Conservation (phyloP, 1,284 basidiomycete species). For the Ceratobasidium sp. region DNA sequence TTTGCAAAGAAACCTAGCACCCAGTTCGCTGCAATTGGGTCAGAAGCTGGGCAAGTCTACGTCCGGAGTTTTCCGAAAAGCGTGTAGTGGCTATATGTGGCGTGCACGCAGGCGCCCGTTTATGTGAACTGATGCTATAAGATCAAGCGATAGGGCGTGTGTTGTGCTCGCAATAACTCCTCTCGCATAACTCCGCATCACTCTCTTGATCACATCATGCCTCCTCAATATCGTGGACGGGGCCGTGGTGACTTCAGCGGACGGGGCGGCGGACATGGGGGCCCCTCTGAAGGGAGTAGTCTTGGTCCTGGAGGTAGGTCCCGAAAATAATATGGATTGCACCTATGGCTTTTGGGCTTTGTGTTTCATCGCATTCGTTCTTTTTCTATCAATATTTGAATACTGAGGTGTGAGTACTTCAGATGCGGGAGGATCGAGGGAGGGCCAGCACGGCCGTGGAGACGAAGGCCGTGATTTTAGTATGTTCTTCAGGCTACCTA, state of each 20-base stretch:
- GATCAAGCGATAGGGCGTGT: not conserved
- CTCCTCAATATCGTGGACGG: constrained; percentile 1
- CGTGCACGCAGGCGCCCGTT: too few species aligned
- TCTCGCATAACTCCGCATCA: too few species aligned
- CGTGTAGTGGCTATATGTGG: too few species aligned
- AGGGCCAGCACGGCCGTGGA: not conserved
- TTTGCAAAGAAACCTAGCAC: too few species aligned
- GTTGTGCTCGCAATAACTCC: too few species aligned
- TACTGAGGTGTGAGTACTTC: not conserved
- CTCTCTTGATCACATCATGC: not conserved
- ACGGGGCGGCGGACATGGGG: not conserved
- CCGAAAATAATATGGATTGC: not conserved
- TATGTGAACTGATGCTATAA: not conserved
- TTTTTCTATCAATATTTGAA: not conserved
- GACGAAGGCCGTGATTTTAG: not conserved
- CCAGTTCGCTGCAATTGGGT: too few species aligned
- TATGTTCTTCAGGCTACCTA: not conserved
- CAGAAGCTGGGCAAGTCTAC: too few species aligned
- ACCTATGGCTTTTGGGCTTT: not conserved
- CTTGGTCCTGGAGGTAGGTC: not conserved
- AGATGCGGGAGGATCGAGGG: not conserved
- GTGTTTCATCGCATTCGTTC: not conserved
- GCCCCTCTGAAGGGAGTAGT: not conserved
- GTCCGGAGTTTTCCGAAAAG: too few species aligned
- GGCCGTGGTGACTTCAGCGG: not conserved